These are phyloP conservation scores for Macrotyloma uniflorum DNA, from an alignment of 306 rosid genomes.

Conservation along the genomic window DNA sequence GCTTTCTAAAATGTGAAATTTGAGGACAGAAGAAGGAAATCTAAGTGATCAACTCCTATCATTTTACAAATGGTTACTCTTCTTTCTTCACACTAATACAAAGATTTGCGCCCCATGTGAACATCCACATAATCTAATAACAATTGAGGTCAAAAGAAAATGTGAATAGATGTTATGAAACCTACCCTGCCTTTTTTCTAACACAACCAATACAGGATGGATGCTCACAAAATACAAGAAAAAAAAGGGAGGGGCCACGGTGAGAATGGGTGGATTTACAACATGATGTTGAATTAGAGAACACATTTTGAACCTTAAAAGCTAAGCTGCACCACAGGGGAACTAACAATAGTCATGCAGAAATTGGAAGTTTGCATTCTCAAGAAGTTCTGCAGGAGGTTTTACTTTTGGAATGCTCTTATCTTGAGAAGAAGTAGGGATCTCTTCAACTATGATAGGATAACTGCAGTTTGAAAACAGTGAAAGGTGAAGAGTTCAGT, in stretches of 20 bases:
- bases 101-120: conserved; percentile 43
- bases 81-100: conserved; percentile 43
- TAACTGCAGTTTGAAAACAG: conserved; percentile 62
- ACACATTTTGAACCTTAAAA: conserved; percentile 36
- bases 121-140: conserved; percentile 41
- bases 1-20: conserved; percentile 41
- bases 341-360: conserved; percentile 60
- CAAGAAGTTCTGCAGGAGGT: conserved; percentile 72
- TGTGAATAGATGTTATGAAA: conserved; percentile 38
- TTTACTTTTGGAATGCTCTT: conserved; percentile 57
- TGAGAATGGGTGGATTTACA: conserved; percentile 54
- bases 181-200: conserved; percentile 55
- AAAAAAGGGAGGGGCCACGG: not conserved
- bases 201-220: conserved; percentile 45
- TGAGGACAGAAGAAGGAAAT: conserved; percentile 42
- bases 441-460: conserved; percentile 77
- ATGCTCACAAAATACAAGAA: conserved; percentile 37
- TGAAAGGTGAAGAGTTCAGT: conserved; percentile 9
- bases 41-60: conserved; percentile 46
- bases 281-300: conserved; percentile 34
- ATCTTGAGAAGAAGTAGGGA: conserved; percentile 54
- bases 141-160: conserved; percentile 36
- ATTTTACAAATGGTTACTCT: conserved; percentile 41
- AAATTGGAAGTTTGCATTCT: conserved; percentile 77
- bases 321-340: conserved; percentile 33